Evolutionary conservation across 768 basidiomycete species (phyloP).

Genomic region (Sporobolomyces phaffii): DNA sequence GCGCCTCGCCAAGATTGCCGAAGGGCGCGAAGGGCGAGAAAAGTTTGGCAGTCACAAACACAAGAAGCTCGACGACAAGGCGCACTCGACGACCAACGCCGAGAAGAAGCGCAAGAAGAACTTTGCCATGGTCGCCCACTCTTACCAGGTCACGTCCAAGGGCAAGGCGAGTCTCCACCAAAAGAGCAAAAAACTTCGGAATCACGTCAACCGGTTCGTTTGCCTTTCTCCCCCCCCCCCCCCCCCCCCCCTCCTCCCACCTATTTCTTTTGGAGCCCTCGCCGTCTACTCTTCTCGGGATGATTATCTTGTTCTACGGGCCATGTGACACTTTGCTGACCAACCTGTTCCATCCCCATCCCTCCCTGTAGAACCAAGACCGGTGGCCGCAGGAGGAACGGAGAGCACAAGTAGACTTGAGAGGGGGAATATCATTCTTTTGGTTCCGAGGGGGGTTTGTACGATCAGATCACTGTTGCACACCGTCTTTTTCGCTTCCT

Average conservation of each 20-base stretch:
- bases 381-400: slow-evolving; percentile 7
- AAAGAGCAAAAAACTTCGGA: slow-evolving; percentile 26
- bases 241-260: too few relatives aligned
- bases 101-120: slow-evolving; percentile 38
- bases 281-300: too few relatives aligned
- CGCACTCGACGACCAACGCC: slow-evolving; percentile 40
- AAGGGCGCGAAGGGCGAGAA: slow-evolving; percentile 88
- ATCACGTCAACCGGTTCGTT: slow-evolving; percentile 22
- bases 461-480: too few relatives aligned
- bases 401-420: slow-evolving; percentile 17
- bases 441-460: too few relatives aligned
- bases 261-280: too few relatives aligned
- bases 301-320: not conserved
- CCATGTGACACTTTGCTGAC: not conserved
- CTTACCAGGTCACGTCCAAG: slow-evolving; percentile 15
- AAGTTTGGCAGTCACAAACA: slow-evolving; percentile 60
- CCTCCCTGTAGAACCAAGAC: slow-evolving; percentile 4
- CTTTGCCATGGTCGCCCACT: slow-evolving; percentile 33
- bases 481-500: too few relatives aligned
- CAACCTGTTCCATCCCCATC: not conserved
- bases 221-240: not conserved
- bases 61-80: slow-evolving; percentile 41
- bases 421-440: too few relatives aligned
- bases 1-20: slow-evolving; percentile 74
- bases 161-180: slow-evolving; percentile 21